A percentile compares a stretch with the other conserved stretches of the same genome.
These are phyloP conservation scores for Silene vulgaris DNA, from an alignment of 179 eudicot genomes.

Conservation along the genomic window DNA sequence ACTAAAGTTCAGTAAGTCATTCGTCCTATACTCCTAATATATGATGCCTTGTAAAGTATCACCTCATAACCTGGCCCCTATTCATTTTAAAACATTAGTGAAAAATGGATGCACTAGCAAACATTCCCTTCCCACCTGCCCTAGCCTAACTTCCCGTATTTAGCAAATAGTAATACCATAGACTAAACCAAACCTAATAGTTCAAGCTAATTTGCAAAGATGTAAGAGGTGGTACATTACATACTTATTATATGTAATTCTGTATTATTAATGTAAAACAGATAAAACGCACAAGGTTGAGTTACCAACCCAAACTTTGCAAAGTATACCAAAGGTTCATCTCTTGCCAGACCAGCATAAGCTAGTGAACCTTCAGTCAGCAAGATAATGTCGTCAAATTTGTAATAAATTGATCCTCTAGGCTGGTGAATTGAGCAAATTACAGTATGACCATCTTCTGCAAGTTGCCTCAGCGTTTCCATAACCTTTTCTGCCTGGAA, in stretches of 20 bases:
- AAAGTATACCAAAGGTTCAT: conserved; percentile 66
- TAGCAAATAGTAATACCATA: background rate
- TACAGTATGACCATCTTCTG: conserved; percentile 94
- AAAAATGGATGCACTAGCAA: background rate
- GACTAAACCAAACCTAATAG: background rate
- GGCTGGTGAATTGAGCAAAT: conserved; percentile 99
- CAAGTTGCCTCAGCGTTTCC: conserved; percentile 92
- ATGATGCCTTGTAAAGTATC: background rate
- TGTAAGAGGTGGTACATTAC: background rate
- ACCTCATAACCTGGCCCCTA: background rate
- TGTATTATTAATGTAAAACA: background rate
- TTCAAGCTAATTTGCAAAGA: background rate
- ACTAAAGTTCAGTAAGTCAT: background rate
- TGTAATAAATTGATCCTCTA: conserved; percentile 84
- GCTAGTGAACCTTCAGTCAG: conserved; percentile 76
- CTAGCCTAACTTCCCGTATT: background rate
- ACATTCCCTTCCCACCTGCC: background rate
- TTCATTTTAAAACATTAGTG: background rate
- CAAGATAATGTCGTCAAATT: conserved; percentile 91
- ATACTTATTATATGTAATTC: background rate
- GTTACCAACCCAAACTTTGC: conserved; percentile 72
- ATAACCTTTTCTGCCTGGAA: conserved; percentile 98
- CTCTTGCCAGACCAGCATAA: conserved; percentile 84
- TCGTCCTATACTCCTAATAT: background rate
- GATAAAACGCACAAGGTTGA: conserved; percentile 12